These are phyloP conservation scores for Sarocladium oryzae DNA, from an alignment of 2,329 filamentous ascomycete species.

Conservation along the genomic window DNA sequence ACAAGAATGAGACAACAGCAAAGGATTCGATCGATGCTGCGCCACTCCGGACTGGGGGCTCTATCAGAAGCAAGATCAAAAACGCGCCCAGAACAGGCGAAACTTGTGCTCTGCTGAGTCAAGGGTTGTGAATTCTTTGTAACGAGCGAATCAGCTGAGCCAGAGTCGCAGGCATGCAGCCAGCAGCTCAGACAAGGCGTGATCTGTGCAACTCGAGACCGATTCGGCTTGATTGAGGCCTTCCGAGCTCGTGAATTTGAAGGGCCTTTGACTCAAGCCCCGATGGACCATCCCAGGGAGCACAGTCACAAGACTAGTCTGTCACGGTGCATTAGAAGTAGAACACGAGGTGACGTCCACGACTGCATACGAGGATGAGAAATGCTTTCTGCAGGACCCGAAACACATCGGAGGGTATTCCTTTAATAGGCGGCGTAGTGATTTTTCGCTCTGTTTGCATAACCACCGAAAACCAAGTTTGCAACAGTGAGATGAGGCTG, in stretches of 20 bases:
- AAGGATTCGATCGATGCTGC: conserved; percentile 5
- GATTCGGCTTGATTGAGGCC: neutral
- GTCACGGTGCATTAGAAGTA: neutral
- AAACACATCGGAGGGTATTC: neutral
- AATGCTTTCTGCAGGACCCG: neutral
- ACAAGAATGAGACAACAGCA: conserved; percentile 5
- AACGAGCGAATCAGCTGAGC: neutral
- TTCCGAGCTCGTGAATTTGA: neutral
- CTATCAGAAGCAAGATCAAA: no score
- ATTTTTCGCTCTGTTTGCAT: no score
- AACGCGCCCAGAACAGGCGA: neutral
- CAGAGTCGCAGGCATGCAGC: neutral
- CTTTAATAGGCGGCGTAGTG: no score
- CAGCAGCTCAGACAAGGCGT: neutral
- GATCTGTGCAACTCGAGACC: neutral
- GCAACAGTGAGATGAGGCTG: neutral
- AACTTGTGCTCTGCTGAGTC: neutral
- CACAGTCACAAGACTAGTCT: neutral
- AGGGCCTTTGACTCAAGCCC: no score
- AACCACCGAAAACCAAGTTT: no score
- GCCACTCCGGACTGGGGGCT: no score
- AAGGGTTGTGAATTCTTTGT: neutral
- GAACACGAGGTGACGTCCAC: neutral
- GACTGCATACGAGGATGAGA: no score
- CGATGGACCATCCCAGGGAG: neutral